These are phyloP conservation scores for Kazachstania martiniae DNA, from an alignment of 805 yeast genomes.

Conservation along the genomic window DNA sequence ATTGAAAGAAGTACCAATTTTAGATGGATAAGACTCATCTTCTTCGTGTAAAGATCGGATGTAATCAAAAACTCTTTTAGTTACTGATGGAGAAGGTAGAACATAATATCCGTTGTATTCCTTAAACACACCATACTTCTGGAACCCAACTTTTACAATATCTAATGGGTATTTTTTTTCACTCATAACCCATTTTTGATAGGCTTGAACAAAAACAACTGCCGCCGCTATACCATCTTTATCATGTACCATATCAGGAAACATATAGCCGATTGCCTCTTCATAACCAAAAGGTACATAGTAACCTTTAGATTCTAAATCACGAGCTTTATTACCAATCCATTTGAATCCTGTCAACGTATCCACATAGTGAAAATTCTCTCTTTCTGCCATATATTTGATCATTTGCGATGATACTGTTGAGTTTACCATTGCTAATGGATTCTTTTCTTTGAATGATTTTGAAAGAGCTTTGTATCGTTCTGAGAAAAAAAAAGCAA, in stretches of 20 bases:
- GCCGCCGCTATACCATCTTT: conserved; percentile 89
- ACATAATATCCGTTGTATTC: conserved; percentile 82
- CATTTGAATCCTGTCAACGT: conserved; percentile 95
- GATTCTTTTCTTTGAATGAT: conserved; percentile 32
- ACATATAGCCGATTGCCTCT: conserved; percentile 96
- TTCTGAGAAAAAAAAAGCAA: conserved; percentile 55
- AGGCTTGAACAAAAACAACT: conserved; percentile 61
- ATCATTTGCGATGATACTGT: conserved; percentile 88
- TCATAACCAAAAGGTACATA: conserved; percentile 84
- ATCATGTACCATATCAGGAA: conserved; percentile 61
- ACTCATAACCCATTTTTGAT: conserved; percentile 34
- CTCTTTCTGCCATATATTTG: conserved; percentile 48
- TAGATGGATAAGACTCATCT: conserved; percentile 31
- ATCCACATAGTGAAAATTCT: conserved; percentile 58
- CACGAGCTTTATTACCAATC: conserved; percentile 86
- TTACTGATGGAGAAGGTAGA: conserved; percentile 42
- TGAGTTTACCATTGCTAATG: conserved; percentile 52
- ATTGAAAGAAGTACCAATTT: conserved; percentile 41
- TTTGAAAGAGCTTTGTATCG: conserved; percentile 14
- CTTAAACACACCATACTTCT: conserved; percentile 67
- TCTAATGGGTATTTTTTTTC: conserved; percentile 28
- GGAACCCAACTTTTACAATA: conserved; percentile 47
- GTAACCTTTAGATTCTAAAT: conserved; percentile 51
- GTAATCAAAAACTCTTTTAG: conserved; percentile 43
- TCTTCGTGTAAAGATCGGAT: conserved; percentile 32